Base-by-base conservation (phyloP, 805 yeast genomes). In the Saccharomycopsis fibuligera region DNA sequence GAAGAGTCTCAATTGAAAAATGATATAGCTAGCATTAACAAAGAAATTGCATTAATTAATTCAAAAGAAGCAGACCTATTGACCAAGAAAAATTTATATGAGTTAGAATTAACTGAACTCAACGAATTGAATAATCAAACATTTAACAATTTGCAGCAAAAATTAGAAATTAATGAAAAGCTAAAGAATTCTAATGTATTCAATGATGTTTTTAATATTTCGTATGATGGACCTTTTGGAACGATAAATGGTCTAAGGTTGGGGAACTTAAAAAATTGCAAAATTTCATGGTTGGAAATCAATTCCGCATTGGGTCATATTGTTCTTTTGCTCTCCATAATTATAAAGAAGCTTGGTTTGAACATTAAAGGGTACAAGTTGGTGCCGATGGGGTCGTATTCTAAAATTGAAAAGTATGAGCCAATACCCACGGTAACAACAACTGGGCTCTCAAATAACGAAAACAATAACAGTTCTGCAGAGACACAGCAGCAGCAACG, bases 231-330 rank as follows among this genome's bases (percentile, higher is more conserved):
- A 4, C 77, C 78, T 30, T 87, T 86, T 65, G 96, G 95, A 0
- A 83, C 93, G 1, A 91, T 90, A 29, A 90, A 90, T 64, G 91
- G 90, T 0, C 70, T 87, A 23, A 66, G 96, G 49, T 62, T 91
- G n/a, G 98, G 98, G 0, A 70, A 79, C 12, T 62, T 78, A 42
- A 78, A 75, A 36, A 75, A 72, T 5, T 64, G 68, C 46, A 75
- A 73, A 51, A 86, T 90, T 0, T 83, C 95, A 1, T 88, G 96
- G 95, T 78, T 86, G 47, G 98, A 90, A 58, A 82, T 88, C 38
- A 90, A 89, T 60, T 93, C 95, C 1, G 96, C 95, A 0, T 66
- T 90, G 57, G 98, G 98, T 0, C 96, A 90, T 56, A 67, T 90
- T 2, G 75, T 86, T 2, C 65, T 88, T 10, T 64, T 91, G 17